phyloP scores from a whole-genome alignment of 352 stramenopile genomes.

The Pythium inflatum region DNA sequence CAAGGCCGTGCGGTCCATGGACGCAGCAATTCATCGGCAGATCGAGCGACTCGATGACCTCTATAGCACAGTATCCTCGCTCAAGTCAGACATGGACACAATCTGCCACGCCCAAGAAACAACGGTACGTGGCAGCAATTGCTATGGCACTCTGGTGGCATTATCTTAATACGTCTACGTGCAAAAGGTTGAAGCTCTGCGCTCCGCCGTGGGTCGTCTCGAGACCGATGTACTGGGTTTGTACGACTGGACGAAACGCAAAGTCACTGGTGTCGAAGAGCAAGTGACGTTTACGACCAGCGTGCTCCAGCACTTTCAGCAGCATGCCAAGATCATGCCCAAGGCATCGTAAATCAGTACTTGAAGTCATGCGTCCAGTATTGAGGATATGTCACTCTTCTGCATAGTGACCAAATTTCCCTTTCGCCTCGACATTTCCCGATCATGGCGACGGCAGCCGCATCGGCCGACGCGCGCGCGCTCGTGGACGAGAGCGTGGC shows the following conservation, averaged over 20 bases:
- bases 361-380: too few relatives aligned
- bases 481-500: too few relatives aligned
- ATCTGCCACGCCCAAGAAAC: constrained; percentile 16
- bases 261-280: constrained; percentile 34
- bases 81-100: constrained; percentile 17
- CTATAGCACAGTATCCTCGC: neutral
- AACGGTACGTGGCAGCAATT: constrained; percentile 14
- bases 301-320: constrained; percentile 38
- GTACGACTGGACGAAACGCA: constrained; percentile 64
- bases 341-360: constrained; percentile 17
- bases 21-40: constrained; percentile 21
- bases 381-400: too few relatives aligned
- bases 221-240: constrained; percentile 55
- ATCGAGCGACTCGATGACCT: constrained; percentile 22
- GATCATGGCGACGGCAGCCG: too few relatives aligned
- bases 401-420: too few relatives aligned
- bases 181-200: constrained; percentile 37
- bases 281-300: constrained; percentile 33
- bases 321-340: constrained; percentile 42
- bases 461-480: too few relatives aligned
- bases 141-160: neutral
- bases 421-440: too few relatives aligned
- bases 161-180: neutral
- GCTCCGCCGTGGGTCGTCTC: constrained; percentile 35
- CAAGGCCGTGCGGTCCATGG: constrained; percentile 25